Evolutionary conservation across 2,329 filamentous ascomycete species (phyloP), one percentile per base, ranked within the genome.

Genomic region (Colletotrichum filicis): DNA sequence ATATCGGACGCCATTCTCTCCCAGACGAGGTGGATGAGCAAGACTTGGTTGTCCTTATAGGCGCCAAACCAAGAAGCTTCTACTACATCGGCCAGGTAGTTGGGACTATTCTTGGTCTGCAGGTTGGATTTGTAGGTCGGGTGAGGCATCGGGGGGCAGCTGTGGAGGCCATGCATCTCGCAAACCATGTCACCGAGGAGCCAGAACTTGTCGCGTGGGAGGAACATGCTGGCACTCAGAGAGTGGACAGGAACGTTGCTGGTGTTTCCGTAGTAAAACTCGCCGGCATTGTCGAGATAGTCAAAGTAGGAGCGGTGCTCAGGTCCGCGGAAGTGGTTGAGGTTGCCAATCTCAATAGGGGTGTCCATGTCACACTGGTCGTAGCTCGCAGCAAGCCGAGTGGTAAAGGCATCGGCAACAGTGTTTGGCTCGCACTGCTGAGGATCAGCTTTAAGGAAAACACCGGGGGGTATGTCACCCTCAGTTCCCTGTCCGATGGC

Each of bases 311-410:
- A 80, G 64, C 82, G 80, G 68, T 89, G 86, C 56, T 83, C 80
- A 55, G 83, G 79, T 70, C 83, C 82, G 52, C 88, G 85, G 78
- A 89, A 89, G 78, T 89, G 88, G 4, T 80, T 77, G 37, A 87
- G 79, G 30, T 83, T 86, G 65, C 87, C 88, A 75, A 90, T 85
- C 77, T 90, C 88, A 70, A 90, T 88, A 71, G 87, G 87, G 11
- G 86, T 85, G 73, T 87, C 87, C 77, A 87, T 84, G 66, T 86
- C 85, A 76, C 86, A 87, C 61, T 85, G 85, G 74, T 86, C 87
- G 80, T 86, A 89, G 71, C 85, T 82, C 19, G 83, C 80, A 63
- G 77, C 74, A 70, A 83, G 70, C 76, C 81, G 81, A 52, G 79
- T 78, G 14, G 78, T 76, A 68, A 81, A 80, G 61, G 77, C 28